Evolutionary conservation across 192 early-diverging fungal species (phyloP).

Genomic region (Funneliformis geosporum): DNA sequence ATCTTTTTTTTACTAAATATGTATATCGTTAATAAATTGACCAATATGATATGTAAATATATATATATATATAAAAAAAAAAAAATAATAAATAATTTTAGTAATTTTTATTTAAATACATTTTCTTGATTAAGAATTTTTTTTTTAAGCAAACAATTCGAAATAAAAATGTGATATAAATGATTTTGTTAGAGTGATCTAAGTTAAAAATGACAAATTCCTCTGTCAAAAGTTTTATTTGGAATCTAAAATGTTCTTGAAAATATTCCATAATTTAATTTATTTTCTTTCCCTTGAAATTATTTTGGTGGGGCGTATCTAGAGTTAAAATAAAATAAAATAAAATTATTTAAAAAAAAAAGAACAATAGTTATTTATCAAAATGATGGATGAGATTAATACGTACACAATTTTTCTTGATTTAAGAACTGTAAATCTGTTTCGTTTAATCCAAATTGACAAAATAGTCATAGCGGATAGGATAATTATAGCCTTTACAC

Average conservation of each 20-base stretch:
- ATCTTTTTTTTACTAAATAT: not conserved
- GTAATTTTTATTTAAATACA: too few species aligned
- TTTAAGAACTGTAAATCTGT: constrained; percentile 93
- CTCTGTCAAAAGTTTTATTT: not conserved
- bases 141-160: too few species aligned
- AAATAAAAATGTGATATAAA: not conserved
- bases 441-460: constrained; percentile 87
- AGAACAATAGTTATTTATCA: not conserved
- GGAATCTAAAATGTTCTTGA: not conserved
- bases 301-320: constrained; percentile 5
- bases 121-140: too few species aligned
- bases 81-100: too few species aligned
- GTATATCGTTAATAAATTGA: too few species aligned
- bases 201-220: not conserved
- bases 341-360: not conserved
- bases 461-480: constrained; percentile 70
- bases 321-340: not conserved
- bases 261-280: not conserved
- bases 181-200: not conserved
- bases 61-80: too few species aligned
- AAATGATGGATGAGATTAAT: not conserved
- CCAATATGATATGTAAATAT: too few species aligned
- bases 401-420: constrained; percentile 87
- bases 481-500: constrained; percentile 82
- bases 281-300: not conserved